These are phyloP conservation scores for Marchantia paleacea DNA, from an alignment of 225 moss, liverwort and hornwort genomes.

Conservation along the genomic window DNA sequence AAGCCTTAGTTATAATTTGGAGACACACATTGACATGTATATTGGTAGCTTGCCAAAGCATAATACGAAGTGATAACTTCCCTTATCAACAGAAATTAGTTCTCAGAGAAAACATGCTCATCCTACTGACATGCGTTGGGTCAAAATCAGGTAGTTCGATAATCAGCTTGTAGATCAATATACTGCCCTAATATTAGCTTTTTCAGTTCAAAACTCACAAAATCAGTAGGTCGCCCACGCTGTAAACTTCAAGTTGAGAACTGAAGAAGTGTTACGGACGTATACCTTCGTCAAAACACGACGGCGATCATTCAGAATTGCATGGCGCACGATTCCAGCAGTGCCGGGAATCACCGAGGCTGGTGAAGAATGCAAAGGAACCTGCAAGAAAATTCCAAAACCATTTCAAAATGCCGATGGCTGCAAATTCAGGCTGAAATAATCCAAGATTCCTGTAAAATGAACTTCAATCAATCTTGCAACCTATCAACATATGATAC, in stretches of 20 bases:
- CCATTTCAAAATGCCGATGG: background rate
- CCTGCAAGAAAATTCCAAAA: conserved; percentile 38
- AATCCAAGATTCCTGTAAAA: background rate
- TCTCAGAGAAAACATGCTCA: too few relatives aligned
- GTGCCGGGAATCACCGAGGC: conserved; percentile 81
- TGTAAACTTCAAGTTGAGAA: too few relatives aligned
- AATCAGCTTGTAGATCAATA: too few relatives aligned
- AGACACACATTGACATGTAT: background rate
- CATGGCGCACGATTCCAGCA: conserved; percentile 91
- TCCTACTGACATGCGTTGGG: too few relatives aligned
- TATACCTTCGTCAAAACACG: conserved; percentile 90
- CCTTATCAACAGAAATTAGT: background rate
- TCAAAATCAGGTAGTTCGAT: too few relatives aligned
- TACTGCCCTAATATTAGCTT: too few relatives aligned
- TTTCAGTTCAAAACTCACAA: too few relatives aligned
- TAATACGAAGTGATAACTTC: background rate
- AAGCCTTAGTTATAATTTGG: background rate
- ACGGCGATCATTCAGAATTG: conserved; percentile 93
- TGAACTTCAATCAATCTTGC: background rate
- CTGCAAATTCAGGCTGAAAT: background rate
- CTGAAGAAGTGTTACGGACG: too few relatives aligned
- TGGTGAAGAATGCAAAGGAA: conserved; percentile 67
- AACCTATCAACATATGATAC: background rate
- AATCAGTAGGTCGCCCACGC: too few relatives aligned
- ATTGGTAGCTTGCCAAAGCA: background rate